Conservation (phyloP, 2,329 filamentous ascomycete genomes). For the Alternaria panax region DNA sequence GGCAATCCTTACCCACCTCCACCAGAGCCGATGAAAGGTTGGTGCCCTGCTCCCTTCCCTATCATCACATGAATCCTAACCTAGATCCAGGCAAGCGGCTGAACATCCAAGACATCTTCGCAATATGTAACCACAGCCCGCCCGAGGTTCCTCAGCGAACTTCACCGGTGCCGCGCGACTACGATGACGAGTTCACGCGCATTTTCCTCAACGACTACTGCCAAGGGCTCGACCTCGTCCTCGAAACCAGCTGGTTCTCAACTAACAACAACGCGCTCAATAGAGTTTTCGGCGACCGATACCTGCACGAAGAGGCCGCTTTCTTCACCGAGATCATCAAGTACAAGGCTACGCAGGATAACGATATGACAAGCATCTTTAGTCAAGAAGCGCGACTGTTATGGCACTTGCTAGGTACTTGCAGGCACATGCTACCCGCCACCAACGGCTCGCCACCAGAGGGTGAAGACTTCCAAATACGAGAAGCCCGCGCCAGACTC, state of each 20-base stretch:
- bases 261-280: slow-evolving; percentile 58
- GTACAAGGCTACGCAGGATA: slow-evolving; percentile 26
- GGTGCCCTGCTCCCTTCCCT: slow-evolving; percentile 2
- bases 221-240: slow-evolving; percentile 42
- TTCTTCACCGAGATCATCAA: slow-evolving; percentile 47
- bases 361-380: slow-evolving; percentile 50
- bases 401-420: slow-evolving; percentile 66
- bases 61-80: slow-evolving; percentile 11
- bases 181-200: slow-evolving; percentile 43
- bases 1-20: slow-evolving; percentile 24
- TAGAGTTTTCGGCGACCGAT: slow-evolving; percentile 60
- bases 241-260: slow-evolving; percentile 84
- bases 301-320: slow-evolving; percentile 45
- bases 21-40: slow-evolving; percentile 42
- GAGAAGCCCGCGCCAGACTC: slow-evolving; percentile 71
- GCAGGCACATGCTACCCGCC: slow-evolving; percentile 50
- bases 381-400: slow-evolving; percentile 67
- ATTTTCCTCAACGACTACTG: slow-evolving; percentile 49
- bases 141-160: slow-evolving; percentile 44
- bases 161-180: slow-evolving; percentile 35
- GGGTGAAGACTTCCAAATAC: slow-evolving; percentile 65
- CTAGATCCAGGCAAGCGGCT: slow-evolving; percentile 44
- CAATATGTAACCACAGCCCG: slow-evolving; percentile 45
- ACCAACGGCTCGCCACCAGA: slow-evolving; percentile 50
- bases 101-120: slow-evolving; percentile 44